These are phyloP conservation scores for Sugiyamaella americana DNA, from an alignment of 805 yeast genomes.

Conservation along the genomic window DNA sequence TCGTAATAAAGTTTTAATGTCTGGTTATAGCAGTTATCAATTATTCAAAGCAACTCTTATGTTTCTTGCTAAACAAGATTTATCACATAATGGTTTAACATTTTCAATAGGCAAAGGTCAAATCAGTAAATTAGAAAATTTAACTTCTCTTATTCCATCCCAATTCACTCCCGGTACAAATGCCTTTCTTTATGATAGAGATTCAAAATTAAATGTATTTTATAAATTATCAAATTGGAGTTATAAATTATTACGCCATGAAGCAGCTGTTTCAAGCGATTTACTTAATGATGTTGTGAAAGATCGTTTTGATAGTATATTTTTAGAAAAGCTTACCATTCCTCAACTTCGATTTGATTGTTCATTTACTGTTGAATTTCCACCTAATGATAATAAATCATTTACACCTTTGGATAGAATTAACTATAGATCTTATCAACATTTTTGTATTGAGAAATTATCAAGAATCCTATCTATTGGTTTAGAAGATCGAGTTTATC, in stretches of 20 bases:
- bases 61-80: conserved; percentile 75
- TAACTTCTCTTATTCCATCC: conserved; percentile 6
- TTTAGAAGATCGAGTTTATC: conserved; percentile 45
- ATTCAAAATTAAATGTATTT: conserved; percentile 60
- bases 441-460: conserved; percentile 56
- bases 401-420: conserved; percentile 71
- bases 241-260: conserved; percentile 52
- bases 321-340: conserved; percentile 51
- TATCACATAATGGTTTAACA: conserved; percentile 32
- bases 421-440: conserved; percentile 62
- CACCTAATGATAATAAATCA: conserved; percentile 32
- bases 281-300: conserved; percentile 71
- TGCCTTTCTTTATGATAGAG: conserved; percentile 16
- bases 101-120: conserved; percentile 14
- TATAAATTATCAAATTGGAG: conserved; percentile 75
- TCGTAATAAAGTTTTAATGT: conserved; percentile 70
- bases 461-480: conserved; percentile 42
- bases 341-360: conserved; percentile 59
- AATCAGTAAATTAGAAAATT: conserved; percentile 3
- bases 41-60: conserved; percentile 82
- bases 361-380: conserved; percentile 41
- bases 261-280: conserved; percentile 61
- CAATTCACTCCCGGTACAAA: not conserved
- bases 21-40: conserved; percentile 91
- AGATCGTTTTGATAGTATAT: conserved; percentile 76